Evolutionary conservation across 257 asterid genomes (phyloP).

Genomic region (Henckelia pumila): DNA sequence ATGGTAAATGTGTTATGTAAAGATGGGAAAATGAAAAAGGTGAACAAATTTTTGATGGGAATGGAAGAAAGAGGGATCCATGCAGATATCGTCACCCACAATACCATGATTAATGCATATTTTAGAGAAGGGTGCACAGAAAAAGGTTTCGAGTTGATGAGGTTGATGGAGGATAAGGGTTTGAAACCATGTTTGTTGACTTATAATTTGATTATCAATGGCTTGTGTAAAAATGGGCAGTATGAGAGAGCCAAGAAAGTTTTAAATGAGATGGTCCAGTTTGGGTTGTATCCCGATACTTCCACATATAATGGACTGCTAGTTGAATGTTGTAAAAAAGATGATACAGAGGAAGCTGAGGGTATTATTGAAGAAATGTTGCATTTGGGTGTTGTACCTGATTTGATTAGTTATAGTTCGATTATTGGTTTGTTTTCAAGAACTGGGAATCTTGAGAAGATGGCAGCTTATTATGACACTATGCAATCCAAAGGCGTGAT

Average conservation of each 20-base stretch:
- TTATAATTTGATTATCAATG: slow-evolving; percentile 56
- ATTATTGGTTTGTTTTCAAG: slow-evolving; percentile 58
- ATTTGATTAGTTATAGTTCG: slow-evolving; percentile 65
- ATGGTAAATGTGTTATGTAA: slow-evolving; percentile 73
- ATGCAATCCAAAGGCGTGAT: slow-evolving; percentile 48
- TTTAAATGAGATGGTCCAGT: slow-evolving; percentile 43
- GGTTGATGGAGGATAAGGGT: slow-evolving; percentile 44
- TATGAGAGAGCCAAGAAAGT: slow-evolving; percentile 50
- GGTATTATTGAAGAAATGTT: slow-evolving; percentile 47
- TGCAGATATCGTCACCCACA: slow-evolving; percentile 67
- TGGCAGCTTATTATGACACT: slow-evolving; percentile 41
- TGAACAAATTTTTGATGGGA: slow-evolving; percentile 34
- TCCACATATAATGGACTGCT: slow-evolving; percentile 61
- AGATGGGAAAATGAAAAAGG: slow-evolving; percentile 48
- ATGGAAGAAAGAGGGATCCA: slow-evolving; percentile 61
- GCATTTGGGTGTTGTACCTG: slow-evolving; percentile 37
- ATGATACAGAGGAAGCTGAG: slow-evolving; percentile 47
- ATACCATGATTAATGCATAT: slow-evolving; percentile 60
- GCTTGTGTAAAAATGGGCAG: slow-evolving; percentile 58
- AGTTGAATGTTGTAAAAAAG: slow-evolving; percentile 53
- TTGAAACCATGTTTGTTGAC: slow-evolving; percentile 61
- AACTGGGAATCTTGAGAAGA: slow-evolving; percentile 47
- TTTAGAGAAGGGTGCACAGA: slow-evolving; percentile 49
- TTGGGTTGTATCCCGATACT: slow-evolving; percentile 52
- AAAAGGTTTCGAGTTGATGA: slow-evolving; percentile 44